Base-by-base conservation (phyloP, 2,329 filamentous ascomycete genomes). In the Helminthosporium solani region DNA sequence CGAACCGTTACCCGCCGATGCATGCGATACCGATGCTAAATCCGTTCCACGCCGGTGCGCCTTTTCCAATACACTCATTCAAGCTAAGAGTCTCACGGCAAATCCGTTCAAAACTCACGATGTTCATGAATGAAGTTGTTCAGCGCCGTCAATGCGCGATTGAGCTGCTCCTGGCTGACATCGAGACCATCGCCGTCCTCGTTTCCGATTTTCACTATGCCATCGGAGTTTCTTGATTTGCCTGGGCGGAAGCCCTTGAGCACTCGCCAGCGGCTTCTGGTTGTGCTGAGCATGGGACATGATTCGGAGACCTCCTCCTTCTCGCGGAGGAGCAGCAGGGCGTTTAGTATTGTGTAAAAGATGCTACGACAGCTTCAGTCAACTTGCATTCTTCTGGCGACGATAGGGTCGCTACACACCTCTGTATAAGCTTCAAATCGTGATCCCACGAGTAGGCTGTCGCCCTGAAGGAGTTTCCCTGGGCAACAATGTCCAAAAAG, bases 111-210 rank as follows among this genome's bases (percentile, higher is more conserved):
- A 33, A 54, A 60, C 43, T 70, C 67, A 37, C 58, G 59, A 33
- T 57, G 56, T 42, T 70, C 66, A 25, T 69, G 60, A 53, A 70
- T 69, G 54, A 68, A 70, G 54, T 69, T 68, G 52, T 70, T 69
- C 33, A 70, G 42, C 9, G 66, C 65, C 43, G 62, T 61, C 43
- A 70, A 48, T 7, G 64, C 66, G 47, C 63, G 49, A 31, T 61
- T 63, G 25, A 70, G 47, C 28, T 50, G 48, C 30, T 68, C 63
- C 43, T 68, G 63, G 40, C 60, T 58, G 35, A 70, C 51, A 21
- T 68, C 65, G 36, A 70, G 53, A 11, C 65, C 66, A 40, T 62
- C 62, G 21, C 59, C 59, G 33, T 56, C 52, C 28, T 68, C 64
- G 44, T 66, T 66, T 16, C 66, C 67, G 21, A 70, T 59, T 47